Evolutionary conservation across 352 stramenopile species (phyloP), one percentile per base, ranked within the genome.

Genomic region (Globisporangium spiculum): DNA sequence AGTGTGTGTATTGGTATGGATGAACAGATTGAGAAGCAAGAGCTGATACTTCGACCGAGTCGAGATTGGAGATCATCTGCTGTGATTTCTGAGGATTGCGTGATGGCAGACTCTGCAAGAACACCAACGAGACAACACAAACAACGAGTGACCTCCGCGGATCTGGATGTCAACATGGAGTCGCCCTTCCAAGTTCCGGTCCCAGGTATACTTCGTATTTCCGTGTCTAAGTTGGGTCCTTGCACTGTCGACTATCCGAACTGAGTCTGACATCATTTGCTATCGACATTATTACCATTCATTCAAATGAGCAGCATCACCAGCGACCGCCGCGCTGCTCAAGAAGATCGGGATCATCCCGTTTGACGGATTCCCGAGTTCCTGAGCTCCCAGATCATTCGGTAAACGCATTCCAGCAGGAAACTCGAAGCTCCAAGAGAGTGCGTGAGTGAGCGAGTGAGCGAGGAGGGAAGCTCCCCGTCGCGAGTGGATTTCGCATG

Each of bases 131-230:
- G 62, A 64, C 20, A 56, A 59, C 64, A 65, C 34, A 68, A 48
- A 30, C 54, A 67, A 80, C 58, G 44, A 56, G 34, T 16, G 4
- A 20, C 10, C 10, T 1, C 66, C 63, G 8, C 56, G 69, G 18
- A 60, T 65, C 4, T 60, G 60, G 56, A 62, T 10, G 27, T 60
- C 34, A 56, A 27, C 14, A 57, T 63, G 8, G 61, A 74, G 41
- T 82, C 78, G 4, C 71, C 76, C 4, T 66, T 86, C 57, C 75
- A 75, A 27, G 48, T 86, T 38, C 73, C 78, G 20, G 73, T 88
- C 52, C 77, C 80, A 66, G 80, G 80, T 88, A 75, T 34, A 62
- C 36, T 27, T 30, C 20, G n/a, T 44, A 5, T 48, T 22, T 8
- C 9, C 24, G 1, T 55, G 20, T 36, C 24, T 22, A 44, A 18